Base-by-base conservation (phyloP, 805 yeast species). In the Suhomyces tanzawaensis region DNA sequence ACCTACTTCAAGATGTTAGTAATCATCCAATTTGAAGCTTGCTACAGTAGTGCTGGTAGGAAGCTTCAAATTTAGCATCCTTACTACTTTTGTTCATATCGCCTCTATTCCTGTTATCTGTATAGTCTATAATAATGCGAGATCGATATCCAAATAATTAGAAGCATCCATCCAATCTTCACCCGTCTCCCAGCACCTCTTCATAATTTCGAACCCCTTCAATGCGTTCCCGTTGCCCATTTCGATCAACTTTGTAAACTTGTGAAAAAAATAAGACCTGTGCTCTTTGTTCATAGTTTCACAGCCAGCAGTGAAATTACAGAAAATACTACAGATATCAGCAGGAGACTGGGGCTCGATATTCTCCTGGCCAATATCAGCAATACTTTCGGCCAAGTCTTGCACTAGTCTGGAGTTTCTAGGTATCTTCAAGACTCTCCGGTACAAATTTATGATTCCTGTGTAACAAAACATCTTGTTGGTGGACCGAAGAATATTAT, bases 231-330 rank as follows among this genome's bases (percentile, higher is more conserved):
- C 58, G 42, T 67, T 64, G 1, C 79, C 79, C 43, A 60, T 57
- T 26, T 58, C 58, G 14, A 64, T 64, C 49, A 79, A 63, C 11
- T 52, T 56, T 4, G 53, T 45, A 47, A 79, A 62, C 27, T 81
- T 60, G 9, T 53, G 47, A 17, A 56, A 42, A 43, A 70, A 72
- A 18, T 67, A 57, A n/a, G 51, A 46, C 21, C 76, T 52, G 38
- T 57, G 49, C 2, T 47, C 46, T 1, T 55, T 54, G 39, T 74
- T 68, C 11, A 62, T 44, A 6, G 74, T 67, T 46, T 81, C 86
- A 54, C 82, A 76, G 14, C 77, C 86, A 16, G 80, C 77, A 19
- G 79, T 67, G 44, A 80, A 77, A 3, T 72, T 57, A 14, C 81
- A 77, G 40, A 79, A 74, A 4, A 77, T 63, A 34, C 78, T 57